These are phyloP conservation scores for Ailanthus altissimus DNA, from an alignment of 345 rosid species.

Conservation along the genomic window DNA sequence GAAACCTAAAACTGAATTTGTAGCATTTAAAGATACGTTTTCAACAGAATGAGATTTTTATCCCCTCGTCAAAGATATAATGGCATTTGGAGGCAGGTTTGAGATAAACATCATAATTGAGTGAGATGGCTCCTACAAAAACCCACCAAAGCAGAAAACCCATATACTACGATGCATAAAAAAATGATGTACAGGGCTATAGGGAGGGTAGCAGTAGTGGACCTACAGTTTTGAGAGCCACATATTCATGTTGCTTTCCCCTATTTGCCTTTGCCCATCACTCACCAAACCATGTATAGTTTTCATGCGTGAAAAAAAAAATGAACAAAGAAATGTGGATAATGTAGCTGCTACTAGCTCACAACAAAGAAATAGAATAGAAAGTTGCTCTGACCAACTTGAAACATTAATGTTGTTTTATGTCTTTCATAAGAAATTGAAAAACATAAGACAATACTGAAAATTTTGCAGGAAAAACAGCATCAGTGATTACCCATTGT, in stretches of 20 bases:
- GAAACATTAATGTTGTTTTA: background rate
- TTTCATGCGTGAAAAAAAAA: background rate
- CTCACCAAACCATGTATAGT: background rate
- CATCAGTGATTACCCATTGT: conserved; percentile 71
- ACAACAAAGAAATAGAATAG: too few relatives aligned
- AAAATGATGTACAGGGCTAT: background rate
- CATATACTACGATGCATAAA: background rate
- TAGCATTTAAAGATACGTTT: too few relatives aligned
- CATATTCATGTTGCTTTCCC: background rate
- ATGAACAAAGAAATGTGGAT: background rate
- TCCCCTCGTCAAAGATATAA: background rate
- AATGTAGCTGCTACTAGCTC: background rate
- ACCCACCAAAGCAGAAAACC: background rate
- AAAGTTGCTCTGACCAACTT: background rate
- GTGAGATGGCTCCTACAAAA: background rate
- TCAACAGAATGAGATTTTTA: background rate
- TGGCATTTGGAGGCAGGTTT: background rate
- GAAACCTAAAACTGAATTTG: background rate
- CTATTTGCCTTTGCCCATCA: background rate
- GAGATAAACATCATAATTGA: background rate
- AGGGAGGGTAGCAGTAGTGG: background rate
- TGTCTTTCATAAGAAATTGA: background rate
- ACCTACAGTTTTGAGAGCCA: background rate
- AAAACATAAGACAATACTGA: background rate
- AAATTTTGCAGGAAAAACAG: background rate